Evolutionary conservation across 345 rosid species (phyloP).

Genomic region (Corymbia maculata): DNA sequence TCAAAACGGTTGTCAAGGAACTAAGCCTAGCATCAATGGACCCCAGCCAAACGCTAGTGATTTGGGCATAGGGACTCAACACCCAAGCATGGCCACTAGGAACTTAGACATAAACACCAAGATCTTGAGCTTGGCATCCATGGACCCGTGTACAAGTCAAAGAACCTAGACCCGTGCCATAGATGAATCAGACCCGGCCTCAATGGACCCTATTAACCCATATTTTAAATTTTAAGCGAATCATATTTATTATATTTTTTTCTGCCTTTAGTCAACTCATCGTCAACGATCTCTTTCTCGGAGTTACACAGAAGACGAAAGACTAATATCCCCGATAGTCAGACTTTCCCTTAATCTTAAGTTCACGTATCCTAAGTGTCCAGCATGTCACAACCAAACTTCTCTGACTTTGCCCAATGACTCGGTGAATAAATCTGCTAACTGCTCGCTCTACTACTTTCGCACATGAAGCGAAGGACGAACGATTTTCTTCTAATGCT

Average conservation of each 20-base stretch:
- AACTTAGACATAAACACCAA: background rate
- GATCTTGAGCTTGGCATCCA: background rate
- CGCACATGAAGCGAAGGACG: background rate
- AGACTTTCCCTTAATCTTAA: background rate
- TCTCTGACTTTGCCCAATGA: background rate
- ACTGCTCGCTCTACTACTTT: background rate
- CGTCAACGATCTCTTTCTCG: background rate
- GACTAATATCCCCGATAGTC: background rate
- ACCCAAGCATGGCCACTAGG: background rate
- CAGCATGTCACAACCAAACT: background rate
- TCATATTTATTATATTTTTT: background rate
- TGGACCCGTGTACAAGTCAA: background rate
- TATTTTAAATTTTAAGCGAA: background rate
- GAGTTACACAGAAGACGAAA: background rate
- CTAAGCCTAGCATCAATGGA: background rate
- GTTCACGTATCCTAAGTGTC: background rate
- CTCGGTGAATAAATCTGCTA: background rate
- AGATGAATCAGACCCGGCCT: background rate
- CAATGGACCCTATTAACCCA: background rate
- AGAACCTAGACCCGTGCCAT: background rate
- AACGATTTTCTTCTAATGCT: background rate
- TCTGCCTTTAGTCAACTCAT: background rate
- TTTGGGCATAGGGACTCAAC: background rate
- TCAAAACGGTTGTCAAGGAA: background rate
- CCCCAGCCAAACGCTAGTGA: background rate